These are phyloP conservation scores for Psidium guajava DNA, from an alignment of 345 rosid species.

Conservation along the genomic window DNA sequence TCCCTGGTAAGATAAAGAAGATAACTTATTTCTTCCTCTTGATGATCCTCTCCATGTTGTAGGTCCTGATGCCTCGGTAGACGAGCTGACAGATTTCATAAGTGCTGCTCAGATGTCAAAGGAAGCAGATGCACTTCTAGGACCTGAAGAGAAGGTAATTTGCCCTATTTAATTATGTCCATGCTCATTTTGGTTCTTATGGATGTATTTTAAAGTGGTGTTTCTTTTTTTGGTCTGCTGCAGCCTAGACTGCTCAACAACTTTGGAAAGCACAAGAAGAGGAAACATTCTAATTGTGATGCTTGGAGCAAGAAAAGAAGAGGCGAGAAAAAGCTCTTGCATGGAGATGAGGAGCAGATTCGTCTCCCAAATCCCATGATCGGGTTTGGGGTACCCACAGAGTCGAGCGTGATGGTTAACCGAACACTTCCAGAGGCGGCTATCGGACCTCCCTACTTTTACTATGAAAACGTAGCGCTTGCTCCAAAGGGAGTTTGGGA, in stretches of 20 bases:
- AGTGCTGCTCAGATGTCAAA: constrained; percentile 73
- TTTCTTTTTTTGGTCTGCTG: constrained; percentile 17
- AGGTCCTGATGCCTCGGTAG: constrained; percentile 52
- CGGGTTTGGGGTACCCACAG: constrained; percentile 75
- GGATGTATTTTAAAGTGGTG: not conserved
- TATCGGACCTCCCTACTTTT: constrained; percentile 66
- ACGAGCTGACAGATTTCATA: constrained; percentile 65
- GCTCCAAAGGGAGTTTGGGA: constrained; percentile 97
- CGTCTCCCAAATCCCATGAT: constrained; percentile 83
- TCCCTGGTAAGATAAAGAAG: not conserved
- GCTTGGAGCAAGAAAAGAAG: constrained; percentile 16
- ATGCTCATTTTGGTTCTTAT: not conserved
- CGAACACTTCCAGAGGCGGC: constrained; percentile 59
- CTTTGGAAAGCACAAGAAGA: constrained; percentile 30
- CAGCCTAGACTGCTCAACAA: constrained; percentile 12
- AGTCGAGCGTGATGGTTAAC: constrained; percentile 11
- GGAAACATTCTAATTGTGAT: constrained; percentile 21
- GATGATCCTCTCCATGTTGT: not conserved
- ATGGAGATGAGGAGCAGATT: constrained; percentile 32
- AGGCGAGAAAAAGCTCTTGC: constrained; percentile 9
- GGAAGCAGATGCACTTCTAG: constrained; percentile 39
- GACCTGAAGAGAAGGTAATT: constrained; percentile 46
- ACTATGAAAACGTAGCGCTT: constrained; percentile 85
- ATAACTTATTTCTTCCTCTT: not conserved
- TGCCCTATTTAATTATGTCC: not conserved